Evolutionary conservation across 805 yeast species (phyloP).

Genomic region (Saccharomyces jurei): DNA sequence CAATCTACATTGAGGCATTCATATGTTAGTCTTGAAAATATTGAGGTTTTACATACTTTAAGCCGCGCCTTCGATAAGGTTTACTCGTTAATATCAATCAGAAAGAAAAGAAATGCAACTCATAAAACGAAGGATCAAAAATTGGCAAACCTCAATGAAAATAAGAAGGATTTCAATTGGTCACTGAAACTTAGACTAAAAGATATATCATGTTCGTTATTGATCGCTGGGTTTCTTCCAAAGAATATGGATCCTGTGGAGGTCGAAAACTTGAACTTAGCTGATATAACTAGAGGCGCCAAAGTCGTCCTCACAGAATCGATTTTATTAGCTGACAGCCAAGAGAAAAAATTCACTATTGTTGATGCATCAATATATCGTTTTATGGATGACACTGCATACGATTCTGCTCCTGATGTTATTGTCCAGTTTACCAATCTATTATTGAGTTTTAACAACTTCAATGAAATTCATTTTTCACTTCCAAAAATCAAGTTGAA

Average conservation of each 20-base stretch:
- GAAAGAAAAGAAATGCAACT: neutral
- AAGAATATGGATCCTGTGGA: conserved; percentile 19
- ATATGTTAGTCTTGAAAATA: conserved; percentile 16
- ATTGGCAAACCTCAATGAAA: neutral
- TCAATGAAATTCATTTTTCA: neutral
- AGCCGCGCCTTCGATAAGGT: conserved; percentile 4
- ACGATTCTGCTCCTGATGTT: conserved; percentile 9
- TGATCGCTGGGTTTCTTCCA: conserved; percentile 19
- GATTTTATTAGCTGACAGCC: conserved; percentile 5
- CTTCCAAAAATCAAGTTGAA: conserved; percentile 20
- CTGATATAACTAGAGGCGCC: conserved; percentile 20
- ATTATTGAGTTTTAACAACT: neutral
- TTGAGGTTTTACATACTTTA: conserved; percentile 16
- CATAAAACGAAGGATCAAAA: neutral
- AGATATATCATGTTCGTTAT: conserved; percentile 17
- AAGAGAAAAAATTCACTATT: conserved; percentile 9
- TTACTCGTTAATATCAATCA: neutral
- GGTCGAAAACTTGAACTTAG: conserved; percentile 11
- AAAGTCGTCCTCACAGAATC: conserved; percentile 18
- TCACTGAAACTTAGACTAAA: conserved; percentile 21
- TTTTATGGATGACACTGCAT: conserved; percentile 15
- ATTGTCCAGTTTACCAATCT: conserved; percentile 14
- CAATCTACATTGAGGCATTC: conserved; percentile 25
- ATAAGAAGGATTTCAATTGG: conserved; percentile 10
- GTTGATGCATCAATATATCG: conserved; percentile 15